A percentile compares a stretch with the other conserved stretches of the same genome.
phyloP scores from a whole-genome alignment of 164 flowering plant genomes.

The Protea cynaroides region DNA sequence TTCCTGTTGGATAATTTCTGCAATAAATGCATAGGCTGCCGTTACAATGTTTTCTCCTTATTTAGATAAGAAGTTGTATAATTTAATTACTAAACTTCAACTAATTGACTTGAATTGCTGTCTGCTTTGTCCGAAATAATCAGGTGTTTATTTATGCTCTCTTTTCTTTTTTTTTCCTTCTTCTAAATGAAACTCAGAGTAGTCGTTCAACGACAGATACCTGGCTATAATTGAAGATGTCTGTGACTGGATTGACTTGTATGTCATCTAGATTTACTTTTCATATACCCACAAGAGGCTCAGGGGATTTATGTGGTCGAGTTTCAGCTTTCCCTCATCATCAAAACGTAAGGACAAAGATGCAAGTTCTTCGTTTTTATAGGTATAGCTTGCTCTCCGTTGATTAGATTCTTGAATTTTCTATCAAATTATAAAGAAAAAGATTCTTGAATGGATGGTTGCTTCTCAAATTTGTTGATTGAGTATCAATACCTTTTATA shows the following conservation, averaged over 20 bases:
- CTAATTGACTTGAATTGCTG: background rate
- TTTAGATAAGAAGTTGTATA: no score
- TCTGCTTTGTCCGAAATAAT: background rate
- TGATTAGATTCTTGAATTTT: no score
- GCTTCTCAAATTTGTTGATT: no score
- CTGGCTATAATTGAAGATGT: slow-evolving; percentile 26
- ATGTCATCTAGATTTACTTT: slow-evolving; percentile 35
- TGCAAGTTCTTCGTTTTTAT: slow-evolving; percentile 14
- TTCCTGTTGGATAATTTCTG: background rate
- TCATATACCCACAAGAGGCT: slow-evolving; percentile 18
- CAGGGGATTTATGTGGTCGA: slow-evolving; percentile 13
- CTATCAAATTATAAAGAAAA: no score
- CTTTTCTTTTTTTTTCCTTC: background rate
- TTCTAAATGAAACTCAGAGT: background rate
- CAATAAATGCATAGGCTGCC: background rate
- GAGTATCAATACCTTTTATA: no score
- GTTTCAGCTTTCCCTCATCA: slow-evolving; percentile 15
- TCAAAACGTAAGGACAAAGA: slow-evolving; percentile 16
- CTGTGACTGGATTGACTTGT: slow-evolving; percentile 47
- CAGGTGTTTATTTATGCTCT: background rate
- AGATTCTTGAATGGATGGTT: background rate
- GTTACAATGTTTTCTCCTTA: background rate
- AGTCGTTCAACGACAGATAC: background rate
- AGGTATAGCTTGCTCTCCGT: slow-evolving; percentile 27
- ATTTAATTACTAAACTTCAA: background rate